Percentiles rank a stretch among this genome's conserved stretches.
phyloP scores from a whole-genome alignment of 495 filamentous ascomycete genomes.

The Chaetomium fimeti region DNA sequence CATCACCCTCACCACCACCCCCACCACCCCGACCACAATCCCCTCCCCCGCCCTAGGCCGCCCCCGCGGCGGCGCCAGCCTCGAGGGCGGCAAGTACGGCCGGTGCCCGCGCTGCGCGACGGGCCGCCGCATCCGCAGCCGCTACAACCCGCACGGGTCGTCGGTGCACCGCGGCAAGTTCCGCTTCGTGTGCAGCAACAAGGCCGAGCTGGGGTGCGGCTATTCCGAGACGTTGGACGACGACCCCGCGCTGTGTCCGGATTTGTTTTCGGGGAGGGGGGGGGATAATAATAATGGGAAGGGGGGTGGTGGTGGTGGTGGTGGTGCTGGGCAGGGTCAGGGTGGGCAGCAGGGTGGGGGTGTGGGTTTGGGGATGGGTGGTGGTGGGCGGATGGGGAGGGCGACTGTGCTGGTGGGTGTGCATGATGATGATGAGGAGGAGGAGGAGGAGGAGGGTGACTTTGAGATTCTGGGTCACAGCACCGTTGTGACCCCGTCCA shows the following conservation, averaged over 20 bases:
- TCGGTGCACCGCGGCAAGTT: slow-evolving; percentile 13
- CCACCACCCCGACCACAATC: neutral
- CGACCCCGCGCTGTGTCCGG: slow-evolving; percentile 13
- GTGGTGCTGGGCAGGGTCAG: too few species aligned
- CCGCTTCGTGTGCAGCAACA: slow-evolving; percentile 25
- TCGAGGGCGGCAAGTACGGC: slow-evolving; percentile 23
- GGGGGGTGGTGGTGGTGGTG: too few species aligned
- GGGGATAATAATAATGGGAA: too few species aligned
- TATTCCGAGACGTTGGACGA: slow-evolving; percentile 4
- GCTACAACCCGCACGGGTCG: slow-evolving; percentile 9
- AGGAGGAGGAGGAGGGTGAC: neutral
- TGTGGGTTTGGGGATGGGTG: neutral
- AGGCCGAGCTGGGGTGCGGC: neutral
- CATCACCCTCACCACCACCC: neutral
- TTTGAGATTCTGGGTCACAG: neutral
- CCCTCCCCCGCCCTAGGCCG: neutral
- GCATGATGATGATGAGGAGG: neutral
- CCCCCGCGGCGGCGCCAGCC: neutral
- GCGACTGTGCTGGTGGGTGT: neutral
- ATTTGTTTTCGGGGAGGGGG: neutral
- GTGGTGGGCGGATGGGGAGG: neutral
- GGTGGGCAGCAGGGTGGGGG: neutral
- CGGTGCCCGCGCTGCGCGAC: slow-evolving; percentile 24
- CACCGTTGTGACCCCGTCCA: neutral
- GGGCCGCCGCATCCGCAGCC: slow-evolving; percentile 20